Conservation (phyloP, 306 rosid species). For the Rosa chinensis region DNA sequence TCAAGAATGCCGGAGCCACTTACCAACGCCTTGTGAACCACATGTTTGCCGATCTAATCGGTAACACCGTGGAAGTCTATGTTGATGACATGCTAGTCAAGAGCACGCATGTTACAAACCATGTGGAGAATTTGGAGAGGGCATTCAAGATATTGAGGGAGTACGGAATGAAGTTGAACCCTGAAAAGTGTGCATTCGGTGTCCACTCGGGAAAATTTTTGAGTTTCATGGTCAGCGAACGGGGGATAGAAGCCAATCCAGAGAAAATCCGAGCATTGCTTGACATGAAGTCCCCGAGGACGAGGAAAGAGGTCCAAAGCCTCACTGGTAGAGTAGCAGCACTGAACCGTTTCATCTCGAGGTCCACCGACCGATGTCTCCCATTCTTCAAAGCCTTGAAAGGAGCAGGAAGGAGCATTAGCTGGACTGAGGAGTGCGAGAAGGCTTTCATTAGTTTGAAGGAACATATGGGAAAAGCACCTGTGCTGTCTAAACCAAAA, state of each 20-base stretch:
- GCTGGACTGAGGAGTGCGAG: not conserved
- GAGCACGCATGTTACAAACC: too few species aligned
- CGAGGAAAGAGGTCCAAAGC: not conserved
- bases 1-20: too few species aligned
- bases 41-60: too few species aligned
- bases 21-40: too few species aligned
- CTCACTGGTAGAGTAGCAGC: not conserved
- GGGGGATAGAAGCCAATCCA: not conserved
- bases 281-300: too few species aligned
- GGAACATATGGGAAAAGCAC: not conserved
- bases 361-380: not conserved
- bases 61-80: too few species aligned
- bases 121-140: too few species aligned
- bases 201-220: not conserved
- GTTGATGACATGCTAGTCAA: too few species aligned
- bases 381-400: not conserved
- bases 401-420: not conserved
- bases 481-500: not conserved
- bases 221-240: not conserved
- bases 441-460: not conserved
- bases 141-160: too few species aligned
- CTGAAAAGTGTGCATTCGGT: too few species aligned
- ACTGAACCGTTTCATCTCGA: not conserved
- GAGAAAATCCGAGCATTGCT: too few species aligned
- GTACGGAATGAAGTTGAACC: too few species aligned